Conservation (phyloP, 345 rosid genomes). For the Diplotaxis tenuifolia region DNA sequence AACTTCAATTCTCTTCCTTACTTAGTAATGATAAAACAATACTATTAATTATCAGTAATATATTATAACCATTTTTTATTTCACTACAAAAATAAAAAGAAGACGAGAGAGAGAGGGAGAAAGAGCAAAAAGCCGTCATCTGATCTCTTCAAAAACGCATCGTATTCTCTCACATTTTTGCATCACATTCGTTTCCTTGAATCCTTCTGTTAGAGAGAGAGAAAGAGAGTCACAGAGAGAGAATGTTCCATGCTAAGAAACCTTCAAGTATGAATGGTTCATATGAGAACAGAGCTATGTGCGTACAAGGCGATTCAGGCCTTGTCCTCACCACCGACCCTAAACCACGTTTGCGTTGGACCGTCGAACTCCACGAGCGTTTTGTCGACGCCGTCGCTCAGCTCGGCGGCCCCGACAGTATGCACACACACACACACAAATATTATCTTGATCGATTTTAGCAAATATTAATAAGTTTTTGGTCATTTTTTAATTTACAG, state of each 20-base stretch:
- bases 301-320: constrained; percentile 98
- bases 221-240: constrained; percentile 38
- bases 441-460: background rate
- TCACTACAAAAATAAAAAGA: constrained; percentile 1
- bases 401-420: constrained; percentile 99
- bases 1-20: constrained; percentile 27
- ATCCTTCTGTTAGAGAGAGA: constrained; percentile 37
- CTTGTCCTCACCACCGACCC: constrained; percentile 99
- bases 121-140: constrained; percentile 26
- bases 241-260: constrained; percentile 97
- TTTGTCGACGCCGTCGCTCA: constrained; percentile 98
- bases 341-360: constrained; percentile 99
- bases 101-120: constrained; percentile 18
- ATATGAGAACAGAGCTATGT: constrained; percentile 76
- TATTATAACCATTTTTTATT: background rate
- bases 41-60: background rate
- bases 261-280: constrained; percentile 84
- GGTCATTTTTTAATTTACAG: constrained; percentile 37
- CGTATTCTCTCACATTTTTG: constrained; percentile 73
- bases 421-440: background rate
- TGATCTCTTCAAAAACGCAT: constrained; percentile 73
- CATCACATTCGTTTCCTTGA: constrained; percentile 81
- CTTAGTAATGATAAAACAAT: constrained; percentile 18
- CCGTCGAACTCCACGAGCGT: constrained; percentile 98
- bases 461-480: background rate